Percentiles rank a stretch among this genome's conserved stretches.
These are phyloP conservation scores for Flaveria sonorensis DNA, from an alignment of 129 eudicot genomes.

Conservation along the genomic window DNA sequence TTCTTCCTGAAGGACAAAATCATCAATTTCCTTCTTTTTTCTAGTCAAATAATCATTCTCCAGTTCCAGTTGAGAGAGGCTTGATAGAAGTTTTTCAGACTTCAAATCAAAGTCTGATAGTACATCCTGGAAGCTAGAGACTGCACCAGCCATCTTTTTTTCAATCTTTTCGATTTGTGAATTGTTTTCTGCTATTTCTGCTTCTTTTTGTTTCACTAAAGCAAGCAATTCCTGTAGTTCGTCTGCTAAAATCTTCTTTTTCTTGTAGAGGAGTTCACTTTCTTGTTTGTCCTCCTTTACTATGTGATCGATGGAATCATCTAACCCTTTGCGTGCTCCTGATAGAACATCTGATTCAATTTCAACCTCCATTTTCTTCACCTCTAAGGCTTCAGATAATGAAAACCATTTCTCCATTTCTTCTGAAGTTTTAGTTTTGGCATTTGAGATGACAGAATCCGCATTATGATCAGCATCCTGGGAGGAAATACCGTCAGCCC, in stretches of 20 bases:
- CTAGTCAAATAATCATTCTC: constrained; percentile 47
- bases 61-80: constrained; percentile 46
- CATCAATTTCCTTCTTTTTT: constrained; percentile 61
- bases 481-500: constrained; percentile 13
- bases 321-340: constrained; percentile 49
- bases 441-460: constrained; percentile 52
- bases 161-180: constrained; percentile 52
- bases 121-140: constrained; percentile 56
- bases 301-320: constrained; percentile 52
- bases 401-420: constrained; percentile 58
- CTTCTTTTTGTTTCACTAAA: constrained; percentile 76
- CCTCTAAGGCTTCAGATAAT: constrained; percentile 55
- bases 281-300: constrained; percentile 62
- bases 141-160: constrained; percentile 55
- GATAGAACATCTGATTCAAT: constrained; percentile 54
- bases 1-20: constrained; percentile 51
- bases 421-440: constrained; percentile 50
- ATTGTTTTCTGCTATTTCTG: constrained; percentile 69
- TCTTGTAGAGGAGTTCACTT: constrained; percentile 51
- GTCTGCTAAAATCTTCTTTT: constrained; percentile 47
- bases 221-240: constrained; percentile 63
- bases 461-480: constrained; percentile 73
- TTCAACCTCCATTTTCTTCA: constrained; percentile 59
- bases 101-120: constrained; percentile 44
- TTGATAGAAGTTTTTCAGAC: constrained; percentile 38